These are phyloP conservation scores for Biancaea sappan DNA, from an alignment of 306 rosid genomes.

Conservation along the genomic window DNA sequence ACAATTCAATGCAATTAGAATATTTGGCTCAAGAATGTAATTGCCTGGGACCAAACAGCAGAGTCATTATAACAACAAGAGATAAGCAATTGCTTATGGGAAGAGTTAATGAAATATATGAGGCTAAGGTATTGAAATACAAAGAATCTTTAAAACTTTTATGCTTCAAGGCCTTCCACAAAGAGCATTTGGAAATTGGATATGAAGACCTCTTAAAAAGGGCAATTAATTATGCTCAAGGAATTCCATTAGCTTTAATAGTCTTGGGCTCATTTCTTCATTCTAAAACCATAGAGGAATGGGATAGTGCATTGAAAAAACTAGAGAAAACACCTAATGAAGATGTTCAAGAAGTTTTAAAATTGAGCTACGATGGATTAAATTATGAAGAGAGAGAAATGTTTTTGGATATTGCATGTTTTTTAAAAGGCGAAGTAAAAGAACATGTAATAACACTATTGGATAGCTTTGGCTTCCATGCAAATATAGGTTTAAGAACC, in stretches of 20 bases:
- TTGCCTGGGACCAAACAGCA: background rate
- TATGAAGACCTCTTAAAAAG: background rate
- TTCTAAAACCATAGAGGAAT: background rate
- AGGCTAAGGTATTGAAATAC: background rate
- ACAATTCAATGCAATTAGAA: background rate
- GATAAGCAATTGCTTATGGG: slow-evolving; percentile 9
- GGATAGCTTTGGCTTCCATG: background rate
- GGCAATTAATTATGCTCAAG: background rate
- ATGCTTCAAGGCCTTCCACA: slow-evolving; percentile 33
- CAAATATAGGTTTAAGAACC: background rate
- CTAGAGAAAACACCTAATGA: background rate
- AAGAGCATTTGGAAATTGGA: background rate
- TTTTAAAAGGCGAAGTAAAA: background rate
- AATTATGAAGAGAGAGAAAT: background rate
- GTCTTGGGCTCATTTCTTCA: slow-evolving; percentile 9
- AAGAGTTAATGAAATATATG: background rate
- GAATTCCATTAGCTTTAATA: slow-evolving; percentile 18
- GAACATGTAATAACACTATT: background rate
- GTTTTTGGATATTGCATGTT: background rate
- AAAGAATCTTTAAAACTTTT: slow-evolving; percentile 23
- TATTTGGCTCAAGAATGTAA: background rate
- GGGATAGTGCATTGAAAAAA: background rate
- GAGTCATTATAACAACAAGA: slow-evolving; percentile 30
- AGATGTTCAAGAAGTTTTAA: background rate
- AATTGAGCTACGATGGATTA: background rate